A percentile compares a stretch with the other conserved stretches of the same genome.
Conservation (phyloP, 768 basidiomycete species). For the Mycena belliarum region DNA sequence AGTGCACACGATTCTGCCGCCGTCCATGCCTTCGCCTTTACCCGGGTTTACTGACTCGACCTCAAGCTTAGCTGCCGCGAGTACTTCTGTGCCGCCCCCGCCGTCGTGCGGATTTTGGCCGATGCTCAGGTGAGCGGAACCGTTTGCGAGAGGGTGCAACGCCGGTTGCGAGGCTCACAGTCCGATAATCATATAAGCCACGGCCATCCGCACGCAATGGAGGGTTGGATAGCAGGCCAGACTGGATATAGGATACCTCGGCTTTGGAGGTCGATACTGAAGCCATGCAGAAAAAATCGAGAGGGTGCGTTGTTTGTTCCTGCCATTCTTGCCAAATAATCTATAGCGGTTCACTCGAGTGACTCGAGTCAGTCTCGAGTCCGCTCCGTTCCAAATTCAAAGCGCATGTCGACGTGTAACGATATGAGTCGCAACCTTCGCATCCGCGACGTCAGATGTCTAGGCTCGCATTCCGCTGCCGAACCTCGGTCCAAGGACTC, state of each 20-base stretch:
- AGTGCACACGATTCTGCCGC: conserved; percentile 63
- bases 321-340: too few species aligned
- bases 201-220: conserved; percentile 83
- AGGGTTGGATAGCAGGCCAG: conserved; percentile 57
- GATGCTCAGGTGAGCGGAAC: conserved; percentile 76
- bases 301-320: background rate
- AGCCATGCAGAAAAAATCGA: conserved; percentile 23
- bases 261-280: conserved; percentile 65
- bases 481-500: too few species aligned
- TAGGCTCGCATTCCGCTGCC: too few species aligned
- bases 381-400: too few species aligned
- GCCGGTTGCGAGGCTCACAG: conserved; percentile 74
- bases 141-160: conserved; percentile 81
- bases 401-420: too few species aligned
- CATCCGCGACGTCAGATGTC: too few species aligned
- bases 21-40: conserved; percentile 47
- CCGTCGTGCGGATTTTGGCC: conserved; percentile 56
- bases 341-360: too few species aligned
- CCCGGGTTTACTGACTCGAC: conserved; percentile 56
- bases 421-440: too few species aligned
- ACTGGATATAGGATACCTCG: conserved; percentile 74
- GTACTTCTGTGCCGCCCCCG: conserved; percentile 72
- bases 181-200: conserved; percentile 61
- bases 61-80: conserved; percentile 80
- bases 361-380: too few species aligned